phyloP scores from a whole-genome alignment of 2,329 filamentous ascomycete genomes.

The Drechslerella dactyloides region DNA sequence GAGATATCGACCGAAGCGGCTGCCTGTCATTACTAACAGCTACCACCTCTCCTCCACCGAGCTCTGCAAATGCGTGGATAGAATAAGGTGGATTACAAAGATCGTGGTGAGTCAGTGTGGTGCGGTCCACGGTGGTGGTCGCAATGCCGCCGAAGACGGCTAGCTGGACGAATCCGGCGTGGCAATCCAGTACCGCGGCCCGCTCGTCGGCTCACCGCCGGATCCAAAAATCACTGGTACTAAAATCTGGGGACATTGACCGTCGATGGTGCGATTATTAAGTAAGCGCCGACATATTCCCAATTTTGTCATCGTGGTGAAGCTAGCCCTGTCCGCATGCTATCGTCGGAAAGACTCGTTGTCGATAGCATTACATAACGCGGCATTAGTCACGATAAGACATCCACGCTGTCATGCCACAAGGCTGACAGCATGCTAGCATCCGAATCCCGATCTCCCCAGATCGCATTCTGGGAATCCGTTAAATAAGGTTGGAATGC shows the following conservation, averaged over 20 bases:
- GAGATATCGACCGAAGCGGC: constrained; percentile 48
- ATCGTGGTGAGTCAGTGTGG: too few relatives aligned
- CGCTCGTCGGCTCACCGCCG: too few relatives aligned
- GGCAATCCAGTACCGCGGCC: too few relatives aligned
- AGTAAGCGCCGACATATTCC: neutral
- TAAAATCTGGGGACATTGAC: neutral
- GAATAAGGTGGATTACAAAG: too few relatives aligned
- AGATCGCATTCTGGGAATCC: too few relatives aligned
- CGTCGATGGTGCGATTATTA: too few relatives aligned
- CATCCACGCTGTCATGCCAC: neutral
- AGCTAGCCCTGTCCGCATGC: neutral
- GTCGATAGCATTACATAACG: neutral
- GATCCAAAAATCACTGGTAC: neutral
- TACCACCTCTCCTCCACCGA: neutral
- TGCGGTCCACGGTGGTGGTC: too few relatives aligned
- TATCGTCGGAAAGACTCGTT: neutral
- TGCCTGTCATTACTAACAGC: neutral
- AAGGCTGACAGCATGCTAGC: too few relatives aligned
- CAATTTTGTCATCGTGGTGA: neutral
- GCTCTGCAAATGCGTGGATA: neutral
- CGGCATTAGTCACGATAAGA: neutral
- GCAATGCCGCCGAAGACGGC: too few relatives aligned
- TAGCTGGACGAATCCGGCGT: too few relatives aligned
- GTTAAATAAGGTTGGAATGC: too few relatives aligned
- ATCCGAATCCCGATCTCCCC: too few relatives aligned